A percentile compares a stretch with the other conserved stretches of the same genome.
Evolutionary conservation across 257 asterid species (phyloP).

Genomic region (Plantago ovata): DNA sequence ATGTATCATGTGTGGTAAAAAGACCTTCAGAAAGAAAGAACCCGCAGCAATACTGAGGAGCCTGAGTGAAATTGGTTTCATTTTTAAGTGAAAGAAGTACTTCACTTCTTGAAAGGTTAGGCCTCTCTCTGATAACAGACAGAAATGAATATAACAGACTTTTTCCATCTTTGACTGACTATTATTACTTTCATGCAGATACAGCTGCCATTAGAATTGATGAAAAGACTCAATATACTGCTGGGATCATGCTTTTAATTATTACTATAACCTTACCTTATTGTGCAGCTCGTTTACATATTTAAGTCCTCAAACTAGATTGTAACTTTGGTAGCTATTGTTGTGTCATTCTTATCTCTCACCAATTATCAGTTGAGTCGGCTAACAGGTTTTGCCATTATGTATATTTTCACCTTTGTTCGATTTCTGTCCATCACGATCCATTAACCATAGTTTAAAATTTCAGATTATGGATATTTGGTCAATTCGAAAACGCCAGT

Average conservation of each 20-base stretch:
- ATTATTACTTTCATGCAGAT: conserved; percentile 20
- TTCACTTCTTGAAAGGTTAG: conserved; percentile 17
- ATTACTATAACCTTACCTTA: conserved; percentile 41
- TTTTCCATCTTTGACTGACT: too few relatives aligned
- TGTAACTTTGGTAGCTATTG: conserved; percentile 33
- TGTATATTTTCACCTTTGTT: too few relatives aligned
- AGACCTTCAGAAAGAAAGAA: conserved; percentile 21
- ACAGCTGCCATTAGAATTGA: conserved; percentile 39
- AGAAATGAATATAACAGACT: too few relatives aligned
- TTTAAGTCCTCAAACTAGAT: conserved; percentile 18
- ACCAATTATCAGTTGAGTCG: conserved; percentile 39
- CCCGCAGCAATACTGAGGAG: not conserved
- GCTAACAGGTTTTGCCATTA: too few relatives aligned
- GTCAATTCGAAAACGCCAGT: too few relatives aligned
- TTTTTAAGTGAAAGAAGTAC: conserved; percentile 18
- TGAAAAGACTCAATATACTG: conserved; percentile 33
- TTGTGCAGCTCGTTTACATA: conserved; percentile 34
- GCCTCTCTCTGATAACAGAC: too few relatives aligned
- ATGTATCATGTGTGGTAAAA: conserved; percentile 30
- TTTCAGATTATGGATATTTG: too few relatives aligned
- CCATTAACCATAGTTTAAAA: too few relatives aligned
- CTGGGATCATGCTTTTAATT: conserved; percentile 49
- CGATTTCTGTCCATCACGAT: too few relatives aligned
- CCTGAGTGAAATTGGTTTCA: conserved; percentile 14
- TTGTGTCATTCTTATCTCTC: conserved; percentile 30